phyloP scores from a whole-genome alignment of 2,329 filamentous ascomycete genomes.

The Pezicula radicicola region DNA sequence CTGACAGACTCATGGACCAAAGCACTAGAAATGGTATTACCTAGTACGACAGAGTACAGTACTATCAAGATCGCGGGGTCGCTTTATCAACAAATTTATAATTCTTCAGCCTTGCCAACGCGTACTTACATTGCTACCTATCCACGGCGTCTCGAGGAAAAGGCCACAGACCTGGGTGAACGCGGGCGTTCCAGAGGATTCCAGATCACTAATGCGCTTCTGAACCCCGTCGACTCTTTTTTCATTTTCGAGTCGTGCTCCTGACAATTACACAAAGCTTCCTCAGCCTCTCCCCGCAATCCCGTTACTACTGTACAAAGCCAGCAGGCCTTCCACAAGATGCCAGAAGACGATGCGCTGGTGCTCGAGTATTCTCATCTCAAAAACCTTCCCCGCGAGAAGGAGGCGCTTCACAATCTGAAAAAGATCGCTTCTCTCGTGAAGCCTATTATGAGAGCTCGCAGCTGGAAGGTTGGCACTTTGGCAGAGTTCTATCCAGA shows the following conservation, averaged over 20 bases:
- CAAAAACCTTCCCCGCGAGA: conserved; percentile 41
- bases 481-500: conserved; percentile 84
- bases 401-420: conserved; percentile 57
- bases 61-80: no score
- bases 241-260: not conserved
- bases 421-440: conserved; percentile 83
- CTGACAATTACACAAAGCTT: not conserved
- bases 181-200: conserved; percentile 12
- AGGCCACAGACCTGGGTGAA: not conserved
- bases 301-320: not conserved
- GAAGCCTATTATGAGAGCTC: conserved; percentile 91
- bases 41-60: no score
- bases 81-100: no score
- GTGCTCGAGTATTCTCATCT: conserved; percentile 50
- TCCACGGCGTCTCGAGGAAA: conserved; percentile 6
- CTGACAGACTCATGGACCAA: no score
- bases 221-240: not conserved
- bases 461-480: conserved; percentile 74
- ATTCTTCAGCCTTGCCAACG: no score
- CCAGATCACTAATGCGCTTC: not conserved
- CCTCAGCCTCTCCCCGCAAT: not conserved
- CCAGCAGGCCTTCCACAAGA: conserved; percentile 2
- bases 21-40: no score
- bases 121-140: not conserved
- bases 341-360: conserved; percentile 38